These are phyloP conservation scores for Brassica hybrid DNA, from an alignment of 441 rosid genomes.

Conservation along the genomic window DNA sequence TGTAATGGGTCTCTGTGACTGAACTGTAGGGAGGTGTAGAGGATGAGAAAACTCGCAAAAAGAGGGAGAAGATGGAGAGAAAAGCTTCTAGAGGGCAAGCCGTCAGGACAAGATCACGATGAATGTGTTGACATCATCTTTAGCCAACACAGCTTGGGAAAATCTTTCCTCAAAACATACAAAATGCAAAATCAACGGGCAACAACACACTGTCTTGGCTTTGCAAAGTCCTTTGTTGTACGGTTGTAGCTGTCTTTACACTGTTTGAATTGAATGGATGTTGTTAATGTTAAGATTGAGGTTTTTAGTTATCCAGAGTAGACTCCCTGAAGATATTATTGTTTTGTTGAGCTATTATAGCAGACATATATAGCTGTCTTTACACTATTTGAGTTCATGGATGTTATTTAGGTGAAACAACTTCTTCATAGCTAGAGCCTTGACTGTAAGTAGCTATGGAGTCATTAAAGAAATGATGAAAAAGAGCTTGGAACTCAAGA, in stretches of 20 bases:
- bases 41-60: slow-evolving; percentile 44
- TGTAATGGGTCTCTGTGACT: neutral
- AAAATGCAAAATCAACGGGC: slow-evolving; percentile 10
- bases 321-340: neutral
- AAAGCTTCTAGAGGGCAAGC: slow-evolving; percentile 39
- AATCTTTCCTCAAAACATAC: slow-evolving; percentile 8
- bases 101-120: slow-evolving; percentile 34
- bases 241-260: slow-evolving; percentile 22
- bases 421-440: neutral
- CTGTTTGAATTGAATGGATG: slow-evolving; percentile 3
- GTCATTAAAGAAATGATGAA: neutral
- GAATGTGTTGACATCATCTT: slow-evolving; percentile 20
- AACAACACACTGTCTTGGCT: slow-evolving; percentile 13
- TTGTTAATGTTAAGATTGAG: neutral
- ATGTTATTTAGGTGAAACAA: neutral
- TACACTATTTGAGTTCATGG: slow-evolving; percentile 10
- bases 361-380: neutral
- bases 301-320: slow-evolving; percentile 6
- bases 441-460: neutral
- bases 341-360: neutral
- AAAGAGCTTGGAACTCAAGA: neutral
- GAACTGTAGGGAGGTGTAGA: slow-evolving; percentile 37
- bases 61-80: slow-evolving; percentile 47
- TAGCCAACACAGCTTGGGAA: slow-evolving; percentile 16
- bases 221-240: slow-evolving; percentile 25